Percentiles rank a stretch among this genome's conserved stretches.
Conservation (phyloP, 2,329 filamentous ascomycete species). For the Penicillium sp. region DNA sequence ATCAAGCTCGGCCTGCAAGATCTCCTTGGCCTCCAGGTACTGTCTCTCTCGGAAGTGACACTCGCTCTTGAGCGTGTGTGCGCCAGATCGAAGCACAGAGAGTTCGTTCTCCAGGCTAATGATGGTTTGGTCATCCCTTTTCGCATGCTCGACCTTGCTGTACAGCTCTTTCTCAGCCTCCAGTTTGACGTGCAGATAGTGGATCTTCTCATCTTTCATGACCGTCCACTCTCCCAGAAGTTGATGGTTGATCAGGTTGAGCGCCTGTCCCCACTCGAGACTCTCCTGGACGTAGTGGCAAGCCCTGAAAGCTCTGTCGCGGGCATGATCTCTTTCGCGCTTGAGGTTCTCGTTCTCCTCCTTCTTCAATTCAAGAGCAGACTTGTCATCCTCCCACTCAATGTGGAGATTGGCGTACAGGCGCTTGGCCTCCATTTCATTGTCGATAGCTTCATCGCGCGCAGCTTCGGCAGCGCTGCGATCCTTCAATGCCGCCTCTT, state of each 20-base stretch:
- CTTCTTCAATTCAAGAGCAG: neutral
- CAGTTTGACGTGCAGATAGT: neutral
- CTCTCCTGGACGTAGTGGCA: neutral
- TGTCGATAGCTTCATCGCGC: neutral
- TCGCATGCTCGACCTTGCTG: neutral
- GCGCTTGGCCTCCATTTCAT: neutral
- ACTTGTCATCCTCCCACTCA: neutral
- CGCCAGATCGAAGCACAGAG: neutral
- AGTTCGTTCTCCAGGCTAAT: neutral
- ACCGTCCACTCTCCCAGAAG: neutral
- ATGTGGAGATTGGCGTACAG: neutral
- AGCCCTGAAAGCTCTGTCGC: neutral
- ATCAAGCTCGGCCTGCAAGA: neutral
- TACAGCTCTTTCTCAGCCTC: neutral
- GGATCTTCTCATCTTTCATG: neutral
- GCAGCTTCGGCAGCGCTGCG: neutral
- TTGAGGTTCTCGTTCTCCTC: neutral
- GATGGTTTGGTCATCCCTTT: neutral
- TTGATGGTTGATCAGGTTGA: constrained; percentile 1
- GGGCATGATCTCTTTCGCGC: neutral
- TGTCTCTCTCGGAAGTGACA: neutral
- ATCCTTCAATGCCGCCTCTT: neutral
- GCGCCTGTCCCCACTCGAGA: neutral
- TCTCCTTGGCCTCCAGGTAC: neutral
- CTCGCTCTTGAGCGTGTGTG: neutral